Conservation (phyloP, 78 protist genomes). For the Dictyostelium purpureum region DNA sequence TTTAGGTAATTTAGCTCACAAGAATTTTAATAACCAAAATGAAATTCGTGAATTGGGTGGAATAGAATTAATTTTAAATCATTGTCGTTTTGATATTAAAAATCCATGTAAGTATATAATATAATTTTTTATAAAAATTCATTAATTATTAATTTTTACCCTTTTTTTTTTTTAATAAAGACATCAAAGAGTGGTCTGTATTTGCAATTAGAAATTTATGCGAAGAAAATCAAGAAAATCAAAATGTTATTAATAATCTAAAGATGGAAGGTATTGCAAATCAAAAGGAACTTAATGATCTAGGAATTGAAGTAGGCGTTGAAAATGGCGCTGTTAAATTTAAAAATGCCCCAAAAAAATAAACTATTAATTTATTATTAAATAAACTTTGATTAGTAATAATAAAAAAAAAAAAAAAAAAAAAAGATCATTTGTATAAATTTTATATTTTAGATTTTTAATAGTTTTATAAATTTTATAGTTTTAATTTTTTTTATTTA, state of each 20-base stretch:
- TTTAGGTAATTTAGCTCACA: constrained; percentile 48
- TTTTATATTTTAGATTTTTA: background rate
- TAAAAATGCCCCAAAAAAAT: constrained; percentile 8
- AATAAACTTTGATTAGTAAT: background rate
- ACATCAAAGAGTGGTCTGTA: constrained; percentile 64
- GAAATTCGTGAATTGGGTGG: constrained; percentile 73
- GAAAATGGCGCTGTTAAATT: constrained; percentile 64
- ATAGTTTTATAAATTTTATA: background rate
- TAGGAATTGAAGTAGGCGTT: constrained; percentile 24
- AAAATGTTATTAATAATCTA: constrained; percentile 18
- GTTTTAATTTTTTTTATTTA: too few relatives aligned
- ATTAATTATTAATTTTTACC: background rate
- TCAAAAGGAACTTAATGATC: constrained; percentile 6
- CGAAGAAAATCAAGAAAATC: constrained; percentile 58
- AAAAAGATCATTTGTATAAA: background rate
- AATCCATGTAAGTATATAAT: constrained; percentile 37
- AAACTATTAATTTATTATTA: background rate
- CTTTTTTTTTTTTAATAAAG: background rate
- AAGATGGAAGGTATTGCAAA: constrained; percentile 65
- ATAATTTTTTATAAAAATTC: background rate
- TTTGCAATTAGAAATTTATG: constrained; percentile 69
- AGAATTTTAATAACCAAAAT: constrained; percentile 57
- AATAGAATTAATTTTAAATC: constrained; percentile 60
- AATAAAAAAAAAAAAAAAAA: constrained; percentile 3
- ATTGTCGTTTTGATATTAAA: constrained; percentile 54